phyloP scores from a whole-genome alignment of 805 yeast genomes.

The Lachancea lanzarotensis region DNA sequence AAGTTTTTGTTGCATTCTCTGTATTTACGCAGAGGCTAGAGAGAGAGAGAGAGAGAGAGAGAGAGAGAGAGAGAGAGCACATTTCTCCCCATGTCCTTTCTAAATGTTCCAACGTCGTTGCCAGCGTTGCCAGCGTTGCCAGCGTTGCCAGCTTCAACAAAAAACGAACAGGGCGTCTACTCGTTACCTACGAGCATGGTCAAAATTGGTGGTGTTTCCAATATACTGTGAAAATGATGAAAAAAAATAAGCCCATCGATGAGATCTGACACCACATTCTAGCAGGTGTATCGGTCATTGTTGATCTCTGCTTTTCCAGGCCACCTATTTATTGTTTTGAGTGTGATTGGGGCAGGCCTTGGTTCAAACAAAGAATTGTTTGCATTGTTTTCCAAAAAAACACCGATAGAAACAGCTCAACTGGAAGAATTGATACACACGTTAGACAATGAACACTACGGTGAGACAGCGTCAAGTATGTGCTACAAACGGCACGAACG shows the following conservation, averaged over 20 bases:
- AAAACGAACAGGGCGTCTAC: background rate
- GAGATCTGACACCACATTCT: slow-evolving; percentile 1
- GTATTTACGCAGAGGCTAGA: slow-evolving; percentile 17
- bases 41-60: background rate
- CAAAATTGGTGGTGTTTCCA: background rate
- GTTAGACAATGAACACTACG: background rate
- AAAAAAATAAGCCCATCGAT: background rate
- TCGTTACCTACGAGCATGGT: background rate
- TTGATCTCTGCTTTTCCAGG: background rate
- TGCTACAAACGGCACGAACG: background rate
- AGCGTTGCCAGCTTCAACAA: background rate
- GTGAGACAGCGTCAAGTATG: background rate
- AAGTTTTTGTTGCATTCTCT: slow-evolving; percentile 33
- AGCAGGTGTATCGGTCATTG: background rate
- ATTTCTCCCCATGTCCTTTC: background rate
- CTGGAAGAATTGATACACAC: background rate
- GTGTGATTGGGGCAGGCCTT: too few relatives aligned
- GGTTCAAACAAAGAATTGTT: too few relatives aligned
- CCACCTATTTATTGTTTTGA: too few relatives aligned
- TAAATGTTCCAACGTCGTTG: too few relatives aligned
- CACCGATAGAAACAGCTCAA: background rate
- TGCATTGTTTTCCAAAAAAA: background rate
- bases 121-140: background rate
- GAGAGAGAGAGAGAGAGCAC: background rate
- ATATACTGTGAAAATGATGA: background rate